Base-by-base conservation (phyloP, 1,284 basidiomycete species). In the Hortiboletus rubellus region DNA sequence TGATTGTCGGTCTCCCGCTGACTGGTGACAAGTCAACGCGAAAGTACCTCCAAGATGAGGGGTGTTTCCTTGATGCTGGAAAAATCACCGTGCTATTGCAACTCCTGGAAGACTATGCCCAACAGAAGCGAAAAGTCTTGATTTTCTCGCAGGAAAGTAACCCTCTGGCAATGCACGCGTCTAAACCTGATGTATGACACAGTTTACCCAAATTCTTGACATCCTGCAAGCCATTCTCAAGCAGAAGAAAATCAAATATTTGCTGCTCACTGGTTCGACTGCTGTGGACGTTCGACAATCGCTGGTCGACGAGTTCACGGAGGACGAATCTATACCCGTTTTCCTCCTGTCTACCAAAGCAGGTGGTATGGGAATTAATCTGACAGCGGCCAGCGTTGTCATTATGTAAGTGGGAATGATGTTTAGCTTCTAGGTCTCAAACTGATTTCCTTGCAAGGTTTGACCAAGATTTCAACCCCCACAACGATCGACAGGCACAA, bases 321-420 rank as follows among this genome's bases (percentile, higher is more conserved):
- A 96, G 65, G 92, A 98, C 68, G 81, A 86, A 30, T 82, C 83
- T n/a, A 98, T 99, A 66, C 82, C 88, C 22, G 89, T 97, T 33
- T 99, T 99, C 75, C 78, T 99, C 6, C 80, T 99, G 1, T 98
- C 95, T 7, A 99, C 97, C 0, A 95, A 95, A 72, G 97, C 97
- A 1, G 97, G 93, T 24, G 91, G 89, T 14, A 91, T 92, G 90
- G 86, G 94, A 50, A 92, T 96, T 72, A 96, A 96, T 71, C 73
- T 96, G 61, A 95, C 92, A 2, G 93, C 94, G 2, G 95, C 95
- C 1, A 94, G 90, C 42, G 93, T 95, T 34, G 95, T 97, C 33
- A 90, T 96, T 72, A 91, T 95, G 87, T 88, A 61, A 47, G 83
- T 76, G 0, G 49, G 54, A 34, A 40, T 5, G 50, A 45, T 36